Conservation (phyloP, 306 rosid genomes). For the Vicia faba region DNA sequence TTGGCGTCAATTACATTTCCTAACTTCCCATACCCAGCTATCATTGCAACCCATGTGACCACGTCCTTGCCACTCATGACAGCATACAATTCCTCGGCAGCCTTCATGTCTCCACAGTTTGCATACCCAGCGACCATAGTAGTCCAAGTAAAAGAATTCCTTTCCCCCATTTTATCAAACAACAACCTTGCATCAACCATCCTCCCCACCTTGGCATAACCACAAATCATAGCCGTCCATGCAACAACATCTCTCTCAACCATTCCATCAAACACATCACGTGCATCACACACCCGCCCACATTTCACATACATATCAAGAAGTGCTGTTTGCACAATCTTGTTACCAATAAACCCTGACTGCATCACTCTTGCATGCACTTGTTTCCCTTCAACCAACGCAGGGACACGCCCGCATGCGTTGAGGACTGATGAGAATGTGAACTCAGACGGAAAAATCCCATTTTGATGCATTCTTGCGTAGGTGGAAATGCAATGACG, state of each 20-base stretch:
- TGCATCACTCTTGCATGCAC: conserved; percentile 51
- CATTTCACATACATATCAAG: conserved; percentile 75
- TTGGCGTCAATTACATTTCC: conserved; percentile 55
- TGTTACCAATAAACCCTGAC: conserved; percentile 57
- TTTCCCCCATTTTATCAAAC: conserved; percentile 63
- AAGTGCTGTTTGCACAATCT: conserved; percentile 60
- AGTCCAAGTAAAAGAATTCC: conserved; percentile 57
- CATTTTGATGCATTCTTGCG: conserved; percentile 59
- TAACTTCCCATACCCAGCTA: conserved; percentile 73
- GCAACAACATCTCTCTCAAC: conserved; percentile 63
- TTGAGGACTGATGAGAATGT: conserved; percentile 70
- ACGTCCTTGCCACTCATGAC: conserved; percentile 48
- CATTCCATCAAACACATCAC: conserved; percentile 57
- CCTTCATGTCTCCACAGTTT: conserved; percentile 59
- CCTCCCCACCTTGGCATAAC: conserved; percentile 62
- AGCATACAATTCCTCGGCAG: conserved; percentile 61
- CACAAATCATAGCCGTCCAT: conserved; percentile 75
- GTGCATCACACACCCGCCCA: conserved; percentile 55
- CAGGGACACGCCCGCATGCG: conserved; percentile 59
- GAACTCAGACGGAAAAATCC: conserved; percentile 55
- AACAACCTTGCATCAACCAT: conserved; percentile 63
- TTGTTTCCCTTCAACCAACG: conserved; percentile 54
- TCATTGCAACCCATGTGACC: conserved; percentile 60
- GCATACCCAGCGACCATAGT: conserved; percentile 84
- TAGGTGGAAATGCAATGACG: conserved; percentile 49